Percentiles rank a stretch among this genome's conserved stretches.
Evolutionary conservation across 2,329 filamentous ascomycete species (phyloP).

Genomic region (Stachybotrys echinatus): DNA sequence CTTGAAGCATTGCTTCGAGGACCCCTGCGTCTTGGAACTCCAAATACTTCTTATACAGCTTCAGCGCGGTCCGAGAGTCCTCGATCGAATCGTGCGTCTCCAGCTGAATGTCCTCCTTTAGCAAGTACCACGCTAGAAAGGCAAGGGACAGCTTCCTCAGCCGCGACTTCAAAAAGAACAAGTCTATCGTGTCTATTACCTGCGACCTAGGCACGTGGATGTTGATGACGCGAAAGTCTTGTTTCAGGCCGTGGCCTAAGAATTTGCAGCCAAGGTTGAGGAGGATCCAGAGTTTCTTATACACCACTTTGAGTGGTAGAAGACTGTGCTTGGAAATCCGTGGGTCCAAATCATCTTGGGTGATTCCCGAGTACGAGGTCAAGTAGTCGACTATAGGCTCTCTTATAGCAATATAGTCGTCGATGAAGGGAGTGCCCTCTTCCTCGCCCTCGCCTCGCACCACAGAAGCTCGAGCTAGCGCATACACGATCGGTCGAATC

Average conservation of each 20-base stretch:
- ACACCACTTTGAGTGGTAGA: constrained; percentile 82
- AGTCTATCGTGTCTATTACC: constrained; percentile 88
- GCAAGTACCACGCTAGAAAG: constrained; percentile 84
- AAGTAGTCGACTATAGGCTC: constrained; percentile 94
- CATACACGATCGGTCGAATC: constrained; percentile 84
- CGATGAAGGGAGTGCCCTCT: constrained; percentile 85
- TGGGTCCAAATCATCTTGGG: constrained; percentile 76
- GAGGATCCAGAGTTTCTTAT: constrained; percentile 97
- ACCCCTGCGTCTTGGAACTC: constrained; percentile 86
- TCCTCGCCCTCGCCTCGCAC: constrained; percentile 72
- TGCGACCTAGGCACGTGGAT: constrained; percentile 89
- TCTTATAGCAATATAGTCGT: constrained; percentile 91
- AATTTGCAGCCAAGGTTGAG: constrained; percentile 93
- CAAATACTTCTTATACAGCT: constrained; percentile 82
- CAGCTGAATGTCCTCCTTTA: constrained; percentile 91
- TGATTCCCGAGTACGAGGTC: constrained; percentile 90
- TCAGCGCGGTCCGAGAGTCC: constrained; percentile 85
- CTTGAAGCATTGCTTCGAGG: constrained; percentile 75
- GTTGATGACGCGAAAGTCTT: constrained; percentile 97
- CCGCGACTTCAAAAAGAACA: constrained; percentile 78
- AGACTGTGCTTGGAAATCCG: constrained; percentile 75
- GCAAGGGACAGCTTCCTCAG: constrained; percentile 85
- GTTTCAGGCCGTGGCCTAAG: constrained; percentile 86
- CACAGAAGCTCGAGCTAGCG: constrained; percentile 88
- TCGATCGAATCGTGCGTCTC: constrained; percentile 94